Percentiles rank a stretch among this genome's conserved stretches.
These are phyloP conservation scores for Capsella rubella DNA, from an alignment of 441 rosid species.

Conservation along the genomic window DNA sequence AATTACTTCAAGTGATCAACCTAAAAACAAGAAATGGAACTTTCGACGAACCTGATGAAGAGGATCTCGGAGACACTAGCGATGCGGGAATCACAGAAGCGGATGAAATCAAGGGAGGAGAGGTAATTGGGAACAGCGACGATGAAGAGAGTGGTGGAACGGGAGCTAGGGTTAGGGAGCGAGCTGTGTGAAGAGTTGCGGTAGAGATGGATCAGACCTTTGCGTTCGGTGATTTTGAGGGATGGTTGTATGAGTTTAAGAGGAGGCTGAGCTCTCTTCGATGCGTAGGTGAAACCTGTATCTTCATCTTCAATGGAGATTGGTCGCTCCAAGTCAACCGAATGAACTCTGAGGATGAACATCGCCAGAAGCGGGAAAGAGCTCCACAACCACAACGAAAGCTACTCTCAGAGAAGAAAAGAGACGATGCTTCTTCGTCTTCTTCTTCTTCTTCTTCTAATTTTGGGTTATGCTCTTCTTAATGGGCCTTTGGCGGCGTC, in stretches of 20 bases:
- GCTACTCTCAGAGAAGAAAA: not conserved
- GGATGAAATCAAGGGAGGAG: conserved; percentile 74
- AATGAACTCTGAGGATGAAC: conserved; percentile 86
- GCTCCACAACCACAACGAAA: not conserved
- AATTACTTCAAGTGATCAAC: not conserved
- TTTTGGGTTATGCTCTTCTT: not conserved
- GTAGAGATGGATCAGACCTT: conserved; percentile 80
- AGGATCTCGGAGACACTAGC: conserved; percentile 59
- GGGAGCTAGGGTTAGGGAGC: conserved; percentile 69
- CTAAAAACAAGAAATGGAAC: not conserved
- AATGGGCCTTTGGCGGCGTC: not conserved
- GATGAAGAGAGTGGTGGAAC: conserved; percentile 75
- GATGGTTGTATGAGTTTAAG: conserved; percentile 34
- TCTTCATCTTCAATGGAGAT: conserved; percentile 58
- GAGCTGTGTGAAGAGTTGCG: conserved; percentile 67
- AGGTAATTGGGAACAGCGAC: conserved; percentile 93
- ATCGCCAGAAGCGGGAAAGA: conserved; percentile 43
- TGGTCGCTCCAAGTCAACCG: conserved; percentile 72
- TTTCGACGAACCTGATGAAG: conserved; percentile 59
- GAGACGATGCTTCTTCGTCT: not conserved
- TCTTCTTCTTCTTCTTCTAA: not conserved
- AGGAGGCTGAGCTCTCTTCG: conserved; percentile 39
- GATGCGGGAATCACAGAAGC: conserved; percentile 62
- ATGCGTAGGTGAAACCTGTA: conserved; percentile 53
- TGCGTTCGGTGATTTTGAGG: conserved; percentile 63